Conservation (phyloP, 73 alveolate genomes). For the Stentor roeselii region DNA sequence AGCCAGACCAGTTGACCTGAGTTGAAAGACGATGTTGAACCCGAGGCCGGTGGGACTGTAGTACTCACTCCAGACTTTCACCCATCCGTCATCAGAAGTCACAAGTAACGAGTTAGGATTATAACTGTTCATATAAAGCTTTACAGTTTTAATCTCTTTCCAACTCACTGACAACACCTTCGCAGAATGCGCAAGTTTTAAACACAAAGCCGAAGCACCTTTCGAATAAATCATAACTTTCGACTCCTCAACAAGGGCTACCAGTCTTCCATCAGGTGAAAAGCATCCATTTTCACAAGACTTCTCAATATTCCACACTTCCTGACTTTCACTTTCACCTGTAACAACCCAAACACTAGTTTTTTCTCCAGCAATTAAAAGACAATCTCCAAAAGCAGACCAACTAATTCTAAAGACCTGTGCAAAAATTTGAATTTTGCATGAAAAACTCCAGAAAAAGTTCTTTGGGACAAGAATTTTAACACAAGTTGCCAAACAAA, state of each 20-base stretch:
- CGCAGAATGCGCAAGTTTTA: neutral
- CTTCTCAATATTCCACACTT: neutral
- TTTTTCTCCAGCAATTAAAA: neutral
- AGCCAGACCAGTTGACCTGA: constrained; percentile 23
- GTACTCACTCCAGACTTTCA: constrained; percentile 10
- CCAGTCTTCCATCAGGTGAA: constrained; percentile 23
- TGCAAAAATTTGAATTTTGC: neutral
- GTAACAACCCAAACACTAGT: neutral
- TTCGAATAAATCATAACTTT: neutral
- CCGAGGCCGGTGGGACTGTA: constrained; percentile 16
- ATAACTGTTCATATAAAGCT: constrained; percentile 11
- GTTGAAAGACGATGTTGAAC: constrained; percentile 18
- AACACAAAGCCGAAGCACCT: neutral
- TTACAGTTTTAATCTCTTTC: neutral
- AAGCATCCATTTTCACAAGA: neutral
- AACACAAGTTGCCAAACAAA: neutral
- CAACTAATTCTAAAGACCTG: neutral
- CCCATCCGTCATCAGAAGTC: constrained; percentile 10
- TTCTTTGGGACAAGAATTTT: neutral
- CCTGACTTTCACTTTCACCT: neutral
- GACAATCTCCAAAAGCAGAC: constrained; percentile 18
- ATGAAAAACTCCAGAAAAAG: neutral
- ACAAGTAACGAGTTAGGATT: neutral
- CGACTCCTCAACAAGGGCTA: neutral
- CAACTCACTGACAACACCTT: neutral